Conservation (phyloP, 164 flowering plant genomes). For the Brasenia schreberi region DNA sequence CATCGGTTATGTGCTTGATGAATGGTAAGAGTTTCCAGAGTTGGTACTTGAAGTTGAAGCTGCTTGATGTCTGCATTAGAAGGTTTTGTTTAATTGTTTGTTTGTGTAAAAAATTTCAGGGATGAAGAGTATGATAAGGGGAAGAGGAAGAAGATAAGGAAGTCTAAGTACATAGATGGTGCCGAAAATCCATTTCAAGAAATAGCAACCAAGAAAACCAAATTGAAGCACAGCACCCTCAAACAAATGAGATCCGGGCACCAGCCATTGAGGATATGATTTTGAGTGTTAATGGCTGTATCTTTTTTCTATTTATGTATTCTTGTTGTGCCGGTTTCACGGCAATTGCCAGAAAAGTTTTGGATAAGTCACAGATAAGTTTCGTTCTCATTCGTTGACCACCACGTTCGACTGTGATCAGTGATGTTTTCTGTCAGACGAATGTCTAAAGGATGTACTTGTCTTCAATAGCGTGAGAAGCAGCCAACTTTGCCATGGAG, state of each 20-base stretch:
- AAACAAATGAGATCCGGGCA: constrained; percentile 27
- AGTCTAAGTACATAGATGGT: constrained; percentile 17
- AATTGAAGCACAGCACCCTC: constrained; percentile 29
- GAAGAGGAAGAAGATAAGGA: constrained; percentile 68
- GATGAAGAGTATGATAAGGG: constrained; percentile 84
- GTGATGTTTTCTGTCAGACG: too few species aligned
- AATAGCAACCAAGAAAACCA: constrained; percentile 31
- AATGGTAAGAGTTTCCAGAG: constrained; percentile 51
- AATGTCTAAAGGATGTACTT: too few species aligned
- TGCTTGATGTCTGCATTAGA: background rate
- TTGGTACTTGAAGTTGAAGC: background rate
- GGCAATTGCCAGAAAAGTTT: background rate
- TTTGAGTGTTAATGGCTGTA: background rate
- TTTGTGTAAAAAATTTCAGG: constrained; percentile 29
- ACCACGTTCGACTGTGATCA: too few species aligned
- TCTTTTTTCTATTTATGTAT: background rate
- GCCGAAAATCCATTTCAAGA: constrained; percentile 78
- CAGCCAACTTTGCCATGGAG: too few species aligned
- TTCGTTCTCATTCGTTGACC: too few species aligned
- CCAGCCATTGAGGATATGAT: constrained; percentile 57
- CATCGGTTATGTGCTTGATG: constrained; percentile 77
- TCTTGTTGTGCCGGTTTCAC: background rate
- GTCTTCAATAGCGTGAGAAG: too few species aligned
- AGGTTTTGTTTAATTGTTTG: background rate
- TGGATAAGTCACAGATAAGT: background rate